Evolutionary conservation across 192 early-diverging fungal species (phyloP).

Genomic region (Coemansia sp.): DNA sequence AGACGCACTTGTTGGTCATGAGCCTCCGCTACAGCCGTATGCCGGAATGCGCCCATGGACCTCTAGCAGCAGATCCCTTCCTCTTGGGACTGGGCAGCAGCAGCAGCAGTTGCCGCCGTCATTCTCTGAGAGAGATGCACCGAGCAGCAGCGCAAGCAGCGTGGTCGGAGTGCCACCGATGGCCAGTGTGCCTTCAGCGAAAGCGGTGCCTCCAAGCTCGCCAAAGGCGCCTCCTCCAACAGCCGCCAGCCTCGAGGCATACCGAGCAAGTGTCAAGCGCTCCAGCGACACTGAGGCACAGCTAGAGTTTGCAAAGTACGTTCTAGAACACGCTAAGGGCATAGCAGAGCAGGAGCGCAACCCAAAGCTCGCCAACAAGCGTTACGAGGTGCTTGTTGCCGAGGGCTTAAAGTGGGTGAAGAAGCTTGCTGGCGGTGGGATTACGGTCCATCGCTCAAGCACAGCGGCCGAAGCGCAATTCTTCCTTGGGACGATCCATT

Average conservation of each 20-base stretch:
- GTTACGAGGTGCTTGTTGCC: slow-evolving; percentile 67
- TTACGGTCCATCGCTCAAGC: slow-evolving; percentile 64
- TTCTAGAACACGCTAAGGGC: slow-evolving; percentile 75
- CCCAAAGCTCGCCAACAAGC: slow-evolving; percentile 67
- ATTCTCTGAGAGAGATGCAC: slow-evolving; percentile 30
- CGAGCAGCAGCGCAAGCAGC: slow-evolving; percentile 49
- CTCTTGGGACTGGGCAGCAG: slow-evolving; percentile 6
- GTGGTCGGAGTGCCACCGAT: slow-evolving; percentile 37
- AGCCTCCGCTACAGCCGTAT: slow-evolving; percentile 9
- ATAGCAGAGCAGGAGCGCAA: slow-evolving; percentile 65
- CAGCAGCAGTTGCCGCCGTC: slow-evolving; percentile 8
- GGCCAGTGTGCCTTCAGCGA: slow-evolving; percentile 28
- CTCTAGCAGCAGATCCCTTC: slow-evolving; percentile 44
- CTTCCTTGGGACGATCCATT: slow-evolving; percentile 87
- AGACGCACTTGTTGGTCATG: slow-evolving; percentile 17
- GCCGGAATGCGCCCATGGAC: slow-evolving; percentile 44
- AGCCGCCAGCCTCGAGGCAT: slow-evolving; percentile 42
- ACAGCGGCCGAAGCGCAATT: slow-evolving; percentile 90
- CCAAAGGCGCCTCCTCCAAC: slow-evolving; percentile 43
- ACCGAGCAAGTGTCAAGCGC: slow-evolving; percentile 49
- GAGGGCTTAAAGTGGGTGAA: slow-evolving; percentile 89
- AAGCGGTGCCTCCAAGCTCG: slow-evolving; percentile 12
- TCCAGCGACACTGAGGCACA: slow-evolving; percentile 72
- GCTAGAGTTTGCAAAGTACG: slow-evolving; percentile 84
- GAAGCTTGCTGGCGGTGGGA: slow-evolving; percentile 69